Conservation (phyloP, 1,139 yeast genomes). For the Kluyveromyces sp. region DNA sequence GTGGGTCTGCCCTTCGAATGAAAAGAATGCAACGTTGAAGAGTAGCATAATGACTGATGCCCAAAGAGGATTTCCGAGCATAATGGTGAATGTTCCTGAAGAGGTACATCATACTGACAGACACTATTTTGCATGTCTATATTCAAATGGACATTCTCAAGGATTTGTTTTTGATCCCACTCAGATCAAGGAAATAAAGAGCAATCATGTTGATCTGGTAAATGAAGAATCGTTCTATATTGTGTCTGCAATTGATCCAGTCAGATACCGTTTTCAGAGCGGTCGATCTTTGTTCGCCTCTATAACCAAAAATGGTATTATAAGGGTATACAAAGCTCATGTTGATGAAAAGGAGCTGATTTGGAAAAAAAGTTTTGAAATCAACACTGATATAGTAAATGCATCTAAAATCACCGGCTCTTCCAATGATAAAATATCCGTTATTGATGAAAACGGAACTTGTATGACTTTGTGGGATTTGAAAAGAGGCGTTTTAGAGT, state of each 20-base stretch:
- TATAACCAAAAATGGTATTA: constrained; percentile 48
- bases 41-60: constrained; percentile 1
- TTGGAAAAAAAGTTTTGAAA: constrained; percentile 47
- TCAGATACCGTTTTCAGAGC: constrained; percentile 41
- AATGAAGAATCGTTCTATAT: constrained; percentile 33
- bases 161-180: constrained; percentile 25
- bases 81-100: constrained; percentile 46
- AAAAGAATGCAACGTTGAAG: constrained; percentile 8
- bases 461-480: constrained; percentile 72
- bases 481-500: constrained; percentile 60
- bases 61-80: constrained; percentile 29
- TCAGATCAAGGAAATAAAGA: constrained; percentile 19
- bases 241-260: constrained; percentile 62
- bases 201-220: constrained; percentile 17
- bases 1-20: constrained; percentile 50
- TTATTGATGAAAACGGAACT: constrained; percentile 48
- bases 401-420: constrained; percentile 63
- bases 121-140: constrained; percentile 42
- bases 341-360: constrained; percentile 29
- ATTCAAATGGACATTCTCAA: constrained; percentile 29
- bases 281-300: constrained; percentile 48
- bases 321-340: constrained; percentile 45
- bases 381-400: constrained; percentile 50
- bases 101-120: constrained; percentile 27
- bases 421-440: constrained; percentile 65